These are phyloP conservation scores for Ganoderma sinense DNA, from an alignment of 1,284 basidiomycete species.

Conservation along the genomic window DNA sequence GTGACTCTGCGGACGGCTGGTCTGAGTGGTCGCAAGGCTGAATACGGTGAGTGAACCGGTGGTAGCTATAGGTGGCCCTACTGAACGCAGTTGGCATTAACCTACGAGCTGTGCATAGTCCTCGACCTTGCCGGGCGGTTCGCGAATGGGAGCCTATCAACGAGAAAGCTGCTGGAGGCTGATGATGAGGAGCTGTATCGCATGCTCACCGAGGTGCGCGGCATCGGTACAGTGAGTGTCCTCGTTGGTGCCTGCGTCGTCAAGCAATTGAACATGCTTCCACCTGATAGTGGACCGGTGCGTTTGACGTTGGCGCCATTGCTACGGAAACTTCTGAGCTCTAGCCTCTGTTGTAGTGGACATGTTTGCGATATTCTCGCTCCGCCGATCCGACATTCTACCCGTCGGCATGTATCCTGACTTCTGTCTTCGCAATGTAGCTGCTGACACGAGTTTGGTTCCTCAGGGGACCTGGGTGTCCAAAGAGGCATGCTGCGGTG, in stretches of 20 bases:
- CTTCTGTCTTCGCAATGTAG: not conserved
- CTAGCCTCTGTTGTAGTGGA: constrained; percentile 66
- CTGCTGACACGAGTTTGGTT: not conserved
- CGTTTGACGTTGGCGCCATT: not conserved
- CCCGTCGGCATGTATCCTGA: constrained; percentile 66
- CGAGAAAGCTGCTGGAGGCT: constrained; percentile 72
- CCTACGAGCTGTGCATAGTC: constrained; percentile 52
- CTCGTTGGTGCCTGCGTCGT: not conserved
- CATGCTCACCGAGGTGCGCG: constrained; percentile 81
- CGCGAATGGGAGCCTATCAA: constrained; percentile 78
- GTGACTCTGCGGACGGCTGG: constrained; percentile 73
- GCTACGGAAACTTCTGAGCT: not conserved
- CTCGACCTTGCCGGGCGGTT: constrained; percentile 82
- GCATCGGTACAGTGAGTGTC: constrained; percentile 76
- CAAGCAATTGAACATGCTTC: not conserved
- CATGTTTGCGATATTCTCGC: constrained; percentile 91
- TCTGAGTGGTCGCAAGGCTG: constrained; percentile 82
- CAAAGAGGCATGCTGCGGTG: constrained; percentile 82
- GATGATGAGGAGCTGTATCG: constrained; percentile 78
- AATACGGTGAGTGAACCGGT: constrained; percentile 74
- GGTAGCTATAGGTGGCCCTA: not conserved
- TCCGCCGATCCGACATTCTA: constrained; percentile 83
- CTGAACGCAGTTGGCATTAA: not conserved
- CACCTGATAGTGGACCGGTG: constrained; percentile 46
- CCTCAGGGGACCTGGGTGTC: constrained; percentile 79